Evolutionary conservation across 2,329 filamentous ascomycete genomes (phyloP).

Genomic region (Colletotrichum trifolii): DNA sequence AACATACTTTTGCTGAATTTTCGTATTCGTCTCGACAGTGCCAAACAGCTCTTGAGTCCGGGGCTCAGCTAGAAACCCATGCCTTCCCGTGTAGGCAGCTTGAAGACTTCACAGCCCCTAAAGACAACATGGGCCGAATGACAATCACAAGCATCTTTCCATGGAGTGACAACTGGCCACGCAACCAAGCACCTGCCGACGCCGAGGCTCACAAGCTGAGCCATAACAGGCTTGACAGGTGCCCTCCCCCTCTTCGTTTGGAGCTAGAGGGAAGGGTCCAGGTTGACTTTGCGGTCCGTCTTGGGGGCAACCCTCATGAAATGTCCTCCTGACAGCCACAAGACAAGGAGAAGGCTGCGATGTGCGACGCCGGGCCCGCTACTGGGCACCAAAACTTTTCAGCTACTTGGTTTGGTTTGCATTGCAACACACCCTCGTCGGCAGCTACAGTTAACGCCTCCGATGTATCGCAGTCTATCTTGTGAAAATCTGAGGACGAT

Average conservation of each 20-base stretch:
- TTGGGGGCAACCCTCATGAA: constrained; percentile 12
- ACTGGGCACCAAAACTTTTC: constrained; percentile 13
- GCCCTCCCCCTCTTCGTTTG: constrained; percentile 2
- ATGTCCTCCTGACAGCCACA: constrained; percentile 30
- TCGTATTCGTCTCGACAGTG: not conserved
- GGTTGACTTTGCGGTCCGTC: constrained; percentile 8
- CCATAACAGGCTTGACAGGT: constrained; percentile 4
- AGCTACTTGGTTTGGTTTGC: not conserved
- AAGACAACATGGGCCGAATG: not conserved
- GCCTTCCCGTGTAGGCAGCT: not conserved
- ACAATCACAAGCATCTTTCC: constrained; percentile 14
- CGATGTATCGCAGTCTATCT: constrained; percentile 1
- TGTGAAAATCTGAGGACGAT: not conserved
- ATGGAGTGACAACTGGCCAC: constrained; percentile 14
- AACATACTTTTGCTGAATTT: constrained; percentile 60
- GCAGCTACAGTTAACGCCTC: constrained; percentile 5
- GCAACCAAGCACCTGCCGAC: constrained; percentile 3
- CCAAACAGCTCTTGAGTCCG: too few relatives aligned
- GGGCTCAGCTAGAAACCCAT: not conserved
- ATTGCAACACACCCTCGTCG: not conserved
- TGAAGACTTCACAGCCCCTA: too few relatives aligned
- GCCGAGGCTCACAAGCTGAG: constrained; percentile 25
- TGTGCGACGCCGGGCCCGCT: constrained; percentile 23
- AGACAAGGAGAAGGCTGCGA: constrained; percentile 15
- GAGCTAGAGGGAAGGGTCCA: constrained; percentile 20